Evolutionary conservation across 768 basidiomycete species (phyloP).

Genomic region (Kwoniella dendrophila): DNA sequence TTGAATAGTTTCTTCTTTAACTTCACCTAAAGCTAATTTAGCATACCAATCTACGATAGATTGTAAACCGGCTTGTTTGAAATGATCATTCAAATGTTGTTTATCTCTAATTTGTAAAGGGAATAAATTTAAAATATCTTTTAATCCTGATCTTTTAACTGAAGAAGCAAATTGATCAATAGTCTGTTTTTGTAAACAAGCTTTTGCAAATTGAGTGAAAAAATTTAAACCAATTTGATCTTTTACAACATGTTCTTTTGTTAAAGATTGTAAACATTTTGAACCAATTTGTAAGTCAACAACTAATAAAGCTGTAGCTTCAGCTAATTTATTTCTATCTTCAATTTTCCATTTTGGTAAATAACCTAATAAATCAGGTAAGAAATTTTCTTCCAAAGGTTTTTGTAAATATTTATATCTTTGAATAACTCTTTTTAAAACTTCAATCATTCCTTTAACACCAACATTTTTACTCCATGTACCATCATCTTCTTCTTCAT

Average conservation of each 20-base stretch:
- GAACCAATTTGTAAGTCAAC: constrained; percentile 80
- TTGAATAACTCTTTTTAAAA: constrained; percentile 92
- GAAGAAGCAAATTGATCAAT: constrained; percentile 84
- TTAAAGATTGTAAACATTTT: constrained; percentile 74
- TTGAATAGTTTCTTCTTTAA: constrained; percentile 74
- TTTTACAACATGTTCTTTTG: constrained; percentile 93
- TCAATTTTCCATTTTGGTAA: constrained; percentile 71
- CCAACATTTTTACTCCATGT: constrained; percentile 56
- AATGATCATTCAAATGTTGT: constrained; percentile 78
- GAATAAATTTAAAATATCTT: constrained; percentile 79
- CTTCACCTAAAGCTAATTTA: constrained; percentile 80
- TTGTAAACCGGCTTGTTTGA: constrained; percentile 76
- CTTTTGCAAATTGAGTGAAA: constrained; percentile 75
- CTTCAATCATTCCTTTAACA: constrained; percentile 90
- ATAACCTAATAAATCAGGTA: constrained; percentile 78
- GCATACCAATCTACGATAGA: constrained; percentile 92
- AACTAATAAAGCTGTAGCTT: constrained; percentile 78
- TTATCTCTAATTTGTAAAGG: constrained; percentile 76
- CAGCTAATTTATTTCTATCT: constrained; percentile 79
- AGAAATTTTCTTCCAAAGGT: constrained; percentile 81
- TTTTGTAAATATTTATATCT: constrained; percentile 99
- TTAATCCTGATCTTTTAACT: constrained; percentile 82
- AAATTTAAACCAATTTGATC: constrained; percentile 81
- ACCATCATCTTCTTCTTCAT: constrained; percentile 60
- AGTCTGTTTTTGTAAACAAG: constrained; percentile 75